phyloP scores from a whole-genome alignment of 2,329 filamentous ascomycete species.

The Exserohilum rostratum region DNA sequence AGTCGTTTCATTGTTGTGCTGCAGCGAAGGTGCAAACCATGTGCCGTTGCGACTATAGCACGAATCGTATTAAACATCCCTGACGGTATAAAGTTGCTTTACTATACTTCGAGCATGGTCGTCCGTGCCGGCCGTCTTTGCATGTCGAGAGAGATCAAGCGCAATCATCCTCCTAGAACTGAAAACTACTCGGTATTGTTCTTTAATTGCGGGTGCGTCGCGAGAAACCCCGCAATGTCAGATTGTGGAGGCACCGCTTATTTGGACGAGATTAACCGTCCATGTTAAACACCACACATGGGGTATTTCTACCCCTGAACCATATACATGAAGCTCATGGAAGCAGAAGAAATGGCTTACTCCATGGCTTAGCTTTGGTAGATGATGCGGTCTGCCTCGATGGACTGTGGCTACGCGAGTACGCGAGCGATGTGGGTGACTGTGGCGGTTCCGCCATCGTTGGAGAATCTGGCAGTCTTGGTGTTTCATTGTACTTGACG shows the following conservation, averaged over 20 bases:
- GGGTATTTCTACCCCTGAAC: too few species aligned
- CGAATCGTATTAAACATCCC: neutral
- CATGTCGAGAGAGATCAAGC: slow-evolving; percentile 3
- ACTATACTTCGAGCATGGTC: slow-evolving; percentile 7
- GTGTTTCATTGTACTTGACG: slow-evolving; percentile 20
- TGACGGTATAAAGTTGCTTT: slow-evolving; percentile 5
- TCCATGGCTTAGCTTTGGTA: slow-evolving; percentile 37
- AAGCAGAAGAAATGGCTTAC: slow-evolving; percentile 38
- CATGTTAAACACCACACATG: too few species aligned
- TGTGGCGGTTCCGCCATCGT: slow-evolving; percentile 11
- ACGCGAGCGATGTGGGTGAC: slow-evolving; percentile 16
- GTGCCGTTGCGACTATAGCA: slow-evolving; percentile 1
- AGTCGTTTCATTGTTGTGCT: neutral
- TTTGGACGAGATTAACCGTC: too few species aligned
- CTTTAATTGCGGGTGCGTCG: neutral
- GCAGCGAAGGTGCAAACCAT: neutral
- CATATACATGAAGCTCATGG: slow-evolving; percentile 24
- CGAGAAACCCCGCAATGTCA: slow-evolving; percentile 7
- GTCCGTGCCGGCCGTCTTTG: slow-evolving; percentile 12
- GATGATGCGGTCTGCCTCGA: slow-evolving; percentile 18
- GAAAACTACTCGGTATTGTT: slow-evolving; percentile 12
- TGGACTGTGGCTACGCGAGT: slow-evolving; percentile 22
- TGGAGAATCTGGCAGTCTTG: slow-evolving; percentile 28
- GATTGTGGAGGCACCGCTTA: too few species aligned
- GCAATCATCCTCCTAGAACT: neutral